Evolutionary conservation across 441 rosid genomes (phyloP), one percentile per base, ranked within the genome.

Genomic region (Pelargonium myrrhifolium): DNA sequence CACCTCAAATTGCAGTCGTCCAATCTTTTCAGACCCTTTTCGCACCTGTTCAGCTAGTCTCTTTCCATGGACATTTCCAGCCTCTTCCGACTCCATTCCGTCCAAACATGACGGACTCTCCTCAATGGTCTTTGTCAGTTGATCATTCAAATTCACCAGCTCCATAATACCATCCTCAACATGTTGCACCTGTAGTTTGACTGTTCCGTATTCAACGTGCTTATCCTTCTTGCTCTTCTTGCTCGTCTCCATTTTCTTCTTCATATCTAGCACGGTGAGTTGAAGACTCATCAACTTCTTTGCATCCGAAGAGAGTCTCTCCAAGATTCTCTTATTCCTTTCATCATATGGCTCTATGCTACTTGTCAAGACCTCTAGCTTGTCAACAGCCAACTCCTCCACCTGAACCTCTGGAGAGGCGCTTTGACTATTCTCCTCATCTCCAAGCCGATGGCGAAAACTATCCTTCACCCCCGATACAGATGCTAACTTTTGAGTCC

Each of bases 21-120:
- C 89, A 0, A 93, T 86, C 88, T 83, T 89, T 82, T 91, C 95
- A 0, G 89, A 89, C 76, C 79, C 84, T 68, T 75, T 76, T 69
- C 21, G 71, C 9, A 93, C 87, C 73, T 75, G 81, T 67, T 91
- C 97, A 1, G 77, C 79, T 67, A 85, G 80, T 42, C 76, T 83
- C 47, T 77, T 87, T 68, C 78, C 75, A 60, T 71, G 53, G 42
- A 74, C 72, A 49, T 64, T 75, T 79, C 79, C 77, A 6, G 72
- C 68, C 35, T 79, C 87, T 62, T 82, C 81, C 6, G 62, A 18
- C 20, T 68, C 79, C 14, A 47, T 21, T 20, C 65, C 70, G 37
- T 70, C 75, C 21, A 64, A 63, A 26, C 77, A 65, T 10, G 76
- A 51, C 18, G 69, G 53, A 3, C 81, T 83, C 73, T 79, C 86